phyloP scores from a whole-genome alignment of 2,329 filamentous ascomycete genomes.

The Alternaria angustiovoidea region DNA sequence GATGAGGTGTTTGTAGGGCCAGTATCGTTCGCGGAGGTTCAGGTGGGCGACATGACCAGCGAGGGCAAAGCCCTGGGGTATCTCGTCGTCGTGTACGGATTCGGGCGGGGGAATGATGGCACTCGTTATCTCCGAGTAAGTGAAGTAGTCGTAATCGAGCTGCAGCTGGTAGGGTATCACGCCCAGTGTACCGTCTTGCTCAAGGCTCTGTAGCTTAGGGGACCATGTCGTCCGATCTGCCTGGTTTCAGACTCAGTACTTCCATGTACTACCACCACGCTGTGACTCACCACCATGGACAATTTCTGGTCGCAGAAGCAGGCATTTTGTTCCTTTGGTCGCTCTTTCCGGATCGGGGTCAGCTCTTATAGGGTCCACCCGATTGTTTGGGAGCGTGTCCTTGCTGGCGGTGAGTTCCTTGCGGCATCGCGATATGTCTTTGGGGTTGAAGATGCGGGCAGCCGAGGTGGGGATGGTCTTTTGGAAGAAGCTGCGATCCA shows the following conservation, averaged over 20 bases:
- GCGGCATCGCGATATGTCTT: slow-evolving; percentile 76
- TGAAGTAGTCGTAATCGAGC: slow-evolving; percentile 87
- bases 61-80: slow-evolving; percentile 85
- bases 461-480: slow-evolving; percentile 79
- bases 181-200: slow-evolving; percentile 71
- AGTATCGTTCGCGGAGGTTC: slow-evolving; percentile 83
- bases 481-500: slow-evolving; percentile 85
- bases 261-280: slow-evolving; percentile 16
- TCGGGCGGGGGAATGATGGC: slow-evolving; percentile 75
- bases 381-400: slow-evolving; percentile 71
- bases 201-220: slow-evolving; percentile 70
- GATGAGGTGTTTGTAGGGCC: slow-evolving; percentile 86
- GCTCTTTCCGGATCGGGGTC: slow-evolving; percentile 70
- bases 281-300: slow-evolving; percentile 46
- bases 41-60: slow-evolving; percentile 95
- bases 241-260: slow-evolving; percentile 50
- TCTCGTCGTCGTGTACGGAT: slow-evolving; percentile 77
- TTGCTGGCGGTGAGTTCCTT: slow-evolving; percentile 69
- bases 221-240: slow-evolving; percentile 80
- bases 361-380: slow-evolving; percentile 65
- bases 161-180: slow-evolving; percentile 78
- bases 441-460: slow-evolving; percentile 77
- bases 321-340: slow-evolving; percentile 54
- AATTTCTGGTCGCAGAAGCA: slow-evolving; percentile 56
- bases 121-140: slow-evolving; percentile 82